These are phyloP conservation scores for Aspergillus flavus DNA, from an alignment of 2,329 filamentous ascomycete species.

Conservation along the genomic window DNA sequence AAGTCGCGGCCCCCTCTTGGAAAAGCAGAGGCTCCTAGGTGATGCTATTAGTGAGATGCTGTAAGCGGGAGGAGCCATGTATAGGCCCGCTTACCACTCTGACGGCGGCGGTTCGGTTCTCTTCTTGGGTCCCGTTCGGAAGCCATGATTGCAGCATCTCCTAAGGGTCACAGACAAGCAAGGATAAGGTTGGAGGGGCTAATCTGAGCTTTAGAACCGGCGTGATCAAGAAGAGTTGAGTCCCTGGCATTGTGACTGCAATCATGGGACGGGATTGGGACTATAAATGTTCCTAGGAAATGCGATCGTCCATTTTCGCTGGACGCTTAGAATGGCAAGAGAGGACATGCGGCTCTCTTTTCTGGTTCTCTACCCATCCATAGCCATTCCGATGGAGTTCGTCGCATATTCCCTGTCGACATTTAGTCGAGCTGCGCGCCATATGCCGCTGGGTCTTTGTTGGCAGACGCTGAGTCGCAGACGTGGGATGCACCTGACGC, in stretches of 20 bases:
- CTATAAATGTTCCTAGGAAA: background rate
- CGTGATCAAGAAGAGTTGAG: no score
- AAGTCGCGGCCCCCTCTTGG: background rate
- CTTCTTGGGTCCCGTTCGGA: background rate
- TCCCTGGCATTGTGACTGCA: background rate
- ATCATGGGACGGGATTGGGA: background rate
- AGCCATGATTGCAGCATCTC: background rate
- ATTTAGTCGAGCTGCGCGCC: background rate
- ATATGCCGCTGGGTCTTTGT: slow-evolving; percentile 2
- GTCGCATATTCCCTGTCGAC: background rate
- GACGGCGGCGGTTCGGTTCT: background rate
- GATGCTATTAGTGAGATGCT: background rate
- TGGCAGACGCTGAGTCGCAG: slow-evolving; percentile 7
- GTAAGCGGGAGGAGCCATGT: background rate
- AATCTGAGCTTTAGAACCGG: background rate
- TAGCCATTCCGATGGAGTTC: background rate
- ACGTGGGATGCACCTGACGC: slow-evolving; percentile 2
- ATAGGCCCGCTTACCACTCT: background rate
- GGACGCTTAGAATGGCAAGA: background rate
- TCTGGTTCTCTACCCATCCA: background rate
- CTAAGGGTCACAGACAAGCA: background rate
- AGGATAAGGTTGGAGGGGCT: background rate
- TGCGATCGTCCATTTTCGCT: background rate
- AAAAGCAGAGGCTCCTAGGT: background rate
- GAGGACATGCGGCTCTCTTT: background rate